Percentiles rank a stretch among this genome's conserved stretches.
Conservation (phyloP, 2,329 filamentous ascomycete genomes). For the Dactylonectria estremocensis region DNA sequence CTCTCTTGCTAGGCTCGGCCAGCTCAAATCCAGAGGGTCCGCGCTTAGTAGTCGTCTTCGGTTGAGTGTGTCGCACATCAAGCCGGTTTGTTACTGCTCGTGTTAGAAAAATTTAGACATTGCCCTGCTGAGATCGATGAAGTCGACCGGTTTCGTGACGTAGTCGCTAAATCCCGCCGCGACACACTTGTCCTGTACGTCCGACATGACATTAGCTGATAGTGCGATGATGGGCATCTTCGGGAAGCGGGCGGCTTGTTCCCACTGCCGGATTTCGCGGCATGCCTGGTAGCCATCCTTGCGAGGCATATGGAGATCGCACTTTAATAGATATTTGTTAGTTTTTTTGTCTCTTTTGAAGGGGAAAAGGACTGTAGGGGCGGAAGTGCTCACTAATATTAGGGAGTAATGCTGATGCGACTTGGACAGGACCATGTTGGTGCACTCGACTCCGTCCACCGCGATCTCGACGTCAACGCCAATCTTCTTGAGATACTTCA, state of each 20-base stretch:
- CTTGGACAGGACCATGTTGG: constrained; percentile 79
- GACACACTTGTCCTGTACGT: constrained; percentile 87
- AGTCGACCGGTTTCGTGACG: constrained; percentile 89
- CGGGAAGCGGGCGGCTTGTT: constrained; percentile 69
- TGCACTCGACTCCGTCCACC: constrained; percentile 84
- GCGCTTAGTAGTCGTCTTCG: too few species aligned
- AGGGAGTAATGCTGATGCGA: constrained; percentile 81
- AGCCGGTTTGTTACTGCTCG: too few species aligned
- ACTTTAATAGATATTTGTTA: constrained; percentile 63
- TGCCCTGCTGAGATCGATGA: constrained; percentile 83
- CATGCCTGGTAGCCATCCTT: constrained; percentile 92
- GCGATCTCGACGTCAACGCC: constrained; percentile 83
- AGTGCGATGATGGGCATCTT: constrained; percentile 85
- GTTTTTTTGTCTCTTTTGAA: too few species aligned
- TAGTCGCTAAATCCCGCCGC: constrained; percentile 89
- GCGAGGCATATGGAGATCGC: constrained; percentile 91
- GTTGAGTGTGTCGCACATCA: too few species aligned
- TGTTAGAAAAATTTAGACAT: constrained; percentile 76
- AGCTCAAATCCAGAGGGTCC: too few species aligned
- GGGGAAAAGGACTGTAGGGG: too few species aligned
- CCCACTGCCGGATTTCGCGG: constrained; percentile 85
- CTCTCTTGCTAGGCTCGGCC: too few species aligned
- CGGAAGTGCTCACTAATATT: constrained; percentile 77
- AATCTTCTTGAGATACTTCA: constrained; percentile 84
- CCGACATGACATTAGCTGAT: constrained; percentile 89